Evolutionary conservation across 140 eudicot species (phyloP).

Genomic region (Erigeron philadelphicus): DNA sequence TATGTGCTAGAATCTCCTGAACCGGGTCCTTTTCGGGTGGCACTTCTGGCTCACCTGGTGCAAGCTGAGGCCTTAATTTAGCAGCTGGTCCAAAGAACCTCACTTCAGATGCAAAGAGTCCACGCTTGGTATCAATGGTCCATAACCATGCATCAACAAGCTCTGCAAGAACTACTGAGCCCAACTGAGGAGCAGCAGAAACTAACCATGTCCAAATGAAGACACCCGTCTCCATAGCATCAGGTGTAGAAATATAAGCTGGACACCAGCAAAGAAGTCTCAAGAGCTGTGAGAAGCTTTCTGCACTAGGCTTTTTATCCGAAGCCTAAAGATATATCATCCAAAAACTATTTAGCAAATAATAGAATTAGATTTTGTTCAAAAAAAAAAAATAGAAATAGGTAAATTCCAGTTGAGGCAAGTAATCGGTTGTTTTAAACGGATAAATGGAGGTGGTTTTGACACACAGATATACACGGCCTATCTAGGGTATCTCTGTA

Average conservation of each 20-base stretch:
- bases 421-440: too few species aligned
- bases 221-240: constrained; percentile 97
- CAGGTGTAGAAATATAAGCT: constrained; percentile 84
- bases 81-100: constrained; percentile 91
- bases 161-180: constrained; percentile 88
- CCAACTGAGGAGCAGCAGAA: constrained; percentile 93
- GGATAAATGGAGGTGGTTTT: too few species aligned
- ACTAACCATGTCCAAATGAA: constrained; percentile 99
- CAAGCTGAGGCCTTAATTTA: constrained; percentile 85
- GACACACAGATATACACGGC: too few species aligned
- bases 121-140: constrained; percentile 95
- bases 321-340: constrained; percentile 54
- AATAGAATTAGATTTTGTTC: too few species aligned
- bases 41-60: constrained; percentile 85
- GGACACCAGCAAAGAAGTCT: constrained; percentile 99
- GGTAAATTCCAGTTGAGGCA: too few species aligned
- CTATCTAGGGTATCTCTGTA: too few species aligned
- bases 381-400: too few species aligned
- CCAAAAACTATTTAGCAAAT: constrained; percentile 18
- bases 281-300: constrained; percentile 89
- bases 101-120: constrained; percentile 87
- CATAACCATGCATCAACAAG: constrained; percentile 99
- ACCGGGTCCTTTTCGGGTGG: constrained; percentile 87
- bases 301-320: constrained; percentile 64
- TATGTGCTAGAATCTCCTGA: constrained; percentile 89